A percentile compares a stretch with the other conserved stretches of the same genome.
These are phyloP conservation scores for Phytopythium mirpurense DNA, from an alignment of 352 stramenopile genomes.

Conservation along the genomic window DNA sequence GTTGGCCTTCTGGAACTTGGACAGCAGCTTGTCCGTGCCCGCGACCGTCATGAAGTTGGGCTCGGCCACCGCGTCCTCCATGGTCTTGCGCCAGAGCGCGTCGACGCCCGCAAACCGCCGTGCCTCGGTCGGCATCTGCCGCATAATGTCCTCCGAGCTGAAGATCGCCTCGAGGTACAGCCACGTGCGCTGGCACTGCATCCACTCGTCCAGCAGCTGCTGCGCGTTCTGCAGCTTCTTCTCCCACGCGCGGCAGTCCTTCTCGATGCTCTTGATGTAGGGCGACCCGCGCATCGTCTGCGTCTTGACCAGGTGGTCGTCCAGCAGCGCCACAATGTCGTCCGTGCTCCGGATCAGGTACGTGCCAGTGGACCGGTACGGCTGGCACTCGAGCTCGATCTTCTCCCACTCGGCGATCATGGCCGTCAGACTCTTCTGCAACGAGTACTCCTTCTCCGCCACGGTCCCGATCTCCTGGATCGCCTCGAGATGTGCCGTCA, in stretches of 20 bases:
- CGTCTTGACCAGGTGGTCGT: slow-evolving; percentile 94
- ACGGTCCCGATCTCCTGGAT: slow-evolving; percentile 89
- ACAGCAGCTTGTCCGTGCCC: slow-evolving; percentile 85
- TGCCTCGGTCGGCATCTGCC: slow-evolving; percentile 92
- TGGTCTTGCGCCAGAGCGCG: slow-evolving; percentile 89
- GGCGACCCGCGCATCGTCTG: slow-evolving; percentile 94
- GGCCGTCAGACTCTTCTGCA: slow-evolving; percentile 90
- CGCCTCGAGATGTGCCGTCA: slow-evolving; percentile 85
- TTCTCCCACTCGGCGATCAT: slow-evolving; percentile 95
- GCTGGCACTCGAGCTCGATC: slow-evolving; percentile 90
- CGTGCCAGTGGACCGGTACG: slow-evolving; percentile 92
- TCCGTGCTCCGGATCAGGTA: slow-evolving; percentile 84
- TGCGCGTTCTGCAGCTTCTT: slow-evolving; percentile 88
- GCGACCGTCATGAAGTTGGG: slow-evolving; percentile 89
- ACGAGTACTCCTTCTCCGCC: slow-evolving; percentile 93
- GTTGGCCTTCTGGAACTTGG: slow-evolving; percentile 92
- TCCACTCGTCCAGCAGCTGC: slow-evolving; percentile 93
- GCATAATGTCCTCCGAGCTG: slow-evolving; percentile 93
- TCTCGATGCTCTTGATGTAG: slow-evolving; percentile 94
- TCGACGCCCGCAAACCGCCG: slow-evolving; percentile 87
- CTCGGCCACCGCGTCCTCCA: slow-evolving; percentile 87
- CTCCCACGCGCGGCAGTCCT: slow-evolving; percentile 87
- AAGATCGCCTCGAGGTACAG: slow-evolving; percentile 96
- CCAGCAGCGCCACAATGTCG: slow-evolving; percentile 90
- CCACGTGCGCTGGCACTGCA: slow-evolving; percentile 92